Conservation (phyloP, 371 early-diverging fungal genomes). For the Mucor velutinosus region DNA sequence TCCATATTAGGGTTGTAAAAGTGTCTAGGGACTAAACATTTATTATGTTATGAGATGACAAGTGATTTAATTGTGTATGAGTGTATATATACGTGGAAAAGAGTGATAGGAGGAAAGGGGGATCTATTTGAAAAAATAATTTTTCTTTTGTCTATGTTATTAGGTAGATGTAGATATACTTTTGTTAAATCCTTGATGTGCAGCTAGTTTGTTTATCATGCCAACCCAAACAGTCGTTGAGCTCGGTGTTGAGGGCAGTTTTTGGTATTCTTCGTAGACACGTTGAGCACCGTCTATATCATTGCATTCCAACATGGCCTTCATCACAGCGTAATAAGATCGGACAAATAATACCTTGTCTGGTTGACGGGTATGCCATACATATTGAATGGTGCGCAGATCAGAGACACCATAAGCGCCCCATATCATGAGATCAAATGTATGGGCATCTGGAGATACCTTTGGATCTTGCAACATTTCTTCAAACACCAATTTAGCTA, state of each 20-base stretch:
- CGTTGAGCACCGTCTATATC: slow-evolving; percentile 14
- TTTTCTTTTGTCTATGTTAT: not conserved
- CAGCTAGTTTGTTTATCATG: slow-evolving; percentile 15
- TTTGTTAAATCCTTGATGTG: slow-evolving; percentile 6
- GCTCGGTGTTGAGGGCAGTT: not conserved
- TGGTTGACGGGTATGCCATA: not conserved
- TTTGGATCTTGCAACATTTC: slow-evolving; percentile 21
- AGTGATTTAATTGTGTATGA: not conserved
- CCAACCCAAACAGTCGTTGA: slow-evolving; percentile 22
- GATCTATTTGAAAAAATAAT: not conserved
- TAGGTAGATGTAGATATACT: not conserved
- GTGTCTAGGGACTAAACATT: too few species aligned
- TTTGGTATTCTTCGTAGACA: slow-evolving; percentile 16
- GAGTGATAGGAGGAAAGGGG: not conserved
- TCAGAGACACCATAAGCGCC: slow-evolving; percentile 26
- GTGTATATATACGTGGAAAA: not conserved
- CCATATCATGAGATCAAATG: slow-evolving; percentile 35
- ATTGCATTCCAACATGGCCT: slow-evolving; percentile 20
- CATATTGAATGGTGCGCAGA: slow-evolving; percentile 12
- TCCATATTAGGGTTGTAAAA: too few species aligned
- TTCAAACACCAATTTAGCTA: slow-evolving; percentile 30
- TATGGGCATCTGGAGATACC: slow-evolving; percentile 17
- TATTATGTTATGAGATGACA: too few species aligned
- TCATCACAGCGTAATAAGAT: slow-evolving; percentile 30
- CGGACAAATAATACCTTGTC: slow-evolving; percentile 16